A percentile compares a stretch with the other conserved stretches of the same genome.
Evolutionary conservation across 768 basidiomycete species (phyloP).

Genomic region (Lactifluus hygrophoroides): DNA sequence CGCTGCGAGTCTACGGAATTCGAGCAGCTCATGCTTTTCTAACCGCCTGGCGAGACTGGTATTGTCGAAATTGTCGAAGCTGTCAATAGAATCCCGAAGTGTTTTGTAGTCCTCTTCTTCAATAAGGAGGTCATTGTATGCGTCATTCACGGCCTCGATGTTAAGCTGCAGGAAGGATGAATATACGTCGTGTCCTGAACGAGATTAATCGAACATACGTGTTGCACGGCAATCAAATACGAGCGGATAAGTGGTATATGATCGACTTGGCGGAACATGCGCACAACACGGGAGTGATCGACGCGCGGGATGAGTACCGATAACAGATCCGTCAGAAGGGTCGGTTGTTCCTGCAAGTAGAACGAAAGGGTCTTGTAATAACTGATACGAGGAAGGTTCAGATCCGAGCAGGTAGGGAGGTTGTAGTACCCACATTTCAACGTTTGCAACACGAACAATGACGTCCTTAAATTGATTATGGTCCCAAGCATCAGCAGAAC

Average conservation of each 20-base stretch:
- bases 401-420: neutral
- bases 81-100: slow-evolving; percentile 93
- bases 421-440: slow-evolving; percentile 69
- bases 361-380: slow-evolving; percentile 95
- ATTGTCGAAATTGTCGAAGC: slow-evolving; percentile 97
- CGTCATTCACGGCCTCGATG: slow-evolving; percentile 94
- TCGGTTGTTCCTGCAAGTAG: slow-evolving; percentile 92
- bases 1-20: slow-evolving; percentile 91
- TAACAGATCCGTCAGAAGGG: slow-evolving; percentile 85
- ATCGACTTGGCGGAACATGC: slow-evolving; percentile 91
- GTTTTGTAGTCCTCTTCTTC: slow-evolving; percentile 99
- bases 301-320: slow-evolving; percentile 89
- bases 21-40: slow-evolving; percentile 85
- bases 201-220: slow-evolving; percentile 41
- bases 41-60: slow-evolving; percentile 76
- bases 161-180: slow-evolving; percentile 52
- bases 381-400: slow-evolving; percentile 31
- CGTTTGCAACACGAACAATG: slow-evolving; percentile 90
- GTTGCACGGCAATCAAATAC: slow-evolving; percentile 95
- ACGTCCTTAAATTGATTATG: slow-evolving; percentile 99
- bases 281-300: slow-evolving; percentile 91
- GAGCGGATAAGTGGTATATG: slow-evolving; percentile 93
- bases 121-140: slow-evolving; percentile 95
- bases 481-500: slow-evolving; percentile 97
- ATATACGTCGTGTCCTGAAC: neutral